phyloP scores from a whole-genome alignment of 129 eudicot species.

The Silybum marianum region DNA sequence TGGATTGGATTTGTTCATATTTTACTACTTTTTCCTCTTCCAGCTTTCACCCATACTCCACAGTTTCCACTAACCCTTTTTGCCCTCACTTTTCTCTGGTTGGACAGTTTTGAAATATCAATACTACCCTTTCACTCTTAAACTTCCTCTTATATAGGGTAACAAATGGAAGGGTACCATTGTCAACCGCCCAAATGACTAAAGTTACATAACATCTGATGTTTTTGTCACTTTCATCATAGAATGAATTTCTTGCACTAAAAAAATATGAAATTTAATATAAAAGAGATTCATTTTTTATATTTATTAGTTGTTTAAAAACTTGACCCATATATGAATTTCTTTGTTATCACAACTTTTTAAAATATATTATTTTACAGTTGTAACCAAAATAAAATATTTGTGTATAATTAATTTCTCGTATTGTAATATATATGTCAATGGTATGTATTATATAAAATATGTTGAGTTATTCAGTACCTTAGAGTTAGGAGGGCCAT shows the following conservation, averaged over 20 bases:
- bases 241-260: too few relatives aligned
- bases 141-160: not conserved
- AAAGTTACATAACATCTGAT: not conserved
- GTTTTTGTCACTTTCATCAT: not conserved
- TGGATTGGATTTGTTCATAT: slow-evolving; percentile 26
- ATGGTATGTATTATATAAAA: too few relatives aligned
- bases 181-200: slow-evolving; percentile 22
- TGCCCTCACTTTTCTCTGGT: slow-evolving; percentile 26
- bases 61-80: slow-evolving; percentile 9
- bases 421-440: too few relatives aligned
- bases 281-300: too few relatives aligned
- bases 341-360: not conserved
- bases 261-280: too few relatives aligned
- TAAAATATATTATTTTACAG: too few relatives aligned
- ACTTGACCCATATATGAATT: not conserved
- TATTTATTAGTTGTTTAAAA: too few relatives aligned
- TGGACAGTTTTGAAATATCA: slow-evolving; percentile 5
- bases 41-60: slow-evolving; percentile 40
- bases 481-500: too few relatives aligned
- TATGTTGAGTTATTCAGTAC: too few relatives aligned
- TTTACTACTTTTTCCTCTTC: slow-evolving; percentile 28
- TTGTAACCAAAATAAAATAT: too few relatives aligned
- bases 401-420: too few relatives aligned
- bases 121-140: slow-evolving; percentile 21
- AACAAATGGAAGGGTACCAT: slow-evolving; percentile 17